Conservation (phyloP, 306 rosid species). For the Citrullus colocynthis region DNA sequence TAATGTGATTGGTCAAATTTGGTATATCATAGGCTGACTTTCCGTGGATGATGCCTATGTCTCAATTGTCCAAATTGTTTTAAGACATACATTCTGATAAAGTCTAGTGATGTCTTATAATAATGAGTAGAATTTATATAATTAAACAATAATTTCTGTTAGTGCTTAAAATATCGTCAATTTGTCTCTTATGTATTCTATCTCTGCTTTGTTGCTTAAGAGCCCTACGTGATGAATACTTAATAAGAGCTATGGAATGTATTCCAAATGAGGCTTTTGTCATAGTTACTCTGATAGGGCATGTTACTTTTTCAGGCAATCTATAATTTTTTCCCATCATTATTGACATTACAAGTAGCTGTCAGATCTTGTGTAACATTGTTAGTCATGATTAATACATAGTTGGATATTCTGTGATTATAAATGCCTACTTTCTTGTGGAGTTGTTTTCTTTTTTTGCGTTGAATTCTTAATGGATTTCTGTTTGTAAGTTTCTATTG, state of each 20-base stretch:
- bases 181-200: neutral
- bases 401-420: neutral
- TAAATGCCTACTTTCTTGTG: neutral
- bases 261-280: slow-evolving; percentile 9
- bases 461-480: neutral
- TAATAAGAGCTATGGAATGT: neutral
- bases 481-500: neutral
- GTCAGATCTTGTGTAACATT: neutral
- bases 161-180: neutral
- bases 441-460: neutral
- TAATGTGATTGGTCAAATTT: slow-evolving; percentile 4
- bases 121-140: neutral
- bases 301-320: neutral
- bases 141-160: neutral
- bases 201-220: neutral
- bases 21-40: neutral
- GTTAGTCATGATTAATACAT: neutral
- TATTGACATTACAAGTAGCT: neutral
- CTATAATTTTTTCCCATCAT: neutral
- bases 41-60: neutral
- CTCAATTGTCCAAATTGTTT: slow-evolving; percentile 1
- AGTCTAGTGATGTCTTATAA: neutral
- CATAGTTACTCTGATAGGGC: slow-evolving; percentile 10
- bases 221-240: neutral
- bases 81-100: neutral